Evolutionary conservation across 352 stramenopile genomes (phyloP).

Genomic region (Paralagenidium karlingii): DNA sequence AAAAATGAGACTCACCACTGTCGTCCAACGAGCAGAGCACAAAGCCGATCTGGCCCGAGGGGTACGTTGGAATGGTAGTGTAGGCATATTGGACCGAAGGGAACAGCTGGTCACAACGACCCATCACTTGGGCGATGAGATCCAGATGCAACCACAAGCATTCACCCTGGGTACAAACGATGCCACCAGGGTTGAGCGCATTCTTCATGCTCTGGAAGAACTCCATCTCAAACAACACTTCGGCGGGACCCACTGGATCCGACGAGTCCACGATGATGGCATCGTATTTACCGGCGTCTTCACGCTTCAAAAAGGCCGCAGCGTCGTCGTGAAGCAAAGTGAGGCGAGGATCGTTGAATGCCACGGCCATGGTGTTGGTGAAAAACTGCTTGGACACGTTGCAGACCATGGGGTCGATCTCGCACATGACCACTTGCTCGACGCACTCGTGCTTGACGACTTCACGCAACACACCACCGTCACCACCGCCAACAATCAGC

Average conservation of each 20-base stretch:
- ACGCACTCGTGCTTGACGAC: constrained; percentile 90
- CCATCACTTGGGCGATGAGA: constrained; percentile 93
- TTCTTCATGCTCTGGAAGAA: constrained; percentile 94
- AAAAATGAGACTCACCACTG: constrained; percentile 3
- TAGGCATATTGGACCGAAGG: constrained; percentile 97
- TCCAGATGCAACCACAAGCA: constrained; percentile 98
- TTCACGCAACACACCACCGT: constrained; percentile 96
- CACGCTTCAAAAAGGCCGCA: constrained; percentile 76
- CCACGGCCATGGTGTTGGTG: constrained; percentile 77
- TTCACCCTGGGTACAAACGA: constrained; percentile 92
- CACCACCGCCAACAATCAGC: constrained; percentile 96
- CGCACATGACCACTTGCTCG: constrained; percentile 96
- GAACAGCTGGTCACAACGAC: constrained; percentile 85
- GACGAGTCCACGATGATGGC: constrained; percentile 97
- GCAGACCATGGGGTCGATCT: constrained; percentile 98
- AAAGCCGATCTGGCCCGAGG: constrained; percentile 98
- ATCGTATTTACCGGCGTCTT: constrained; percentile 85
- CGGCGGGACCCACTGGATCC: constrained; percentile 90
- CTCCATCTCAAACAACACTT: constrained; percentile 89
- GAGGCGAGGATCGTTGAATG: constrained; percentile 93
- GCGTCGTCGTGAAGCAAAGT: constrained; percentile 90
- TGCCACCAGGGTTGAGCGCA: constrained; percentile 70
- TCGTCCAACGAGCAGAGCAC: constrained; percentile 84
- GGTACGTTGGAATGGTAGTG: constrained; percentile 98
- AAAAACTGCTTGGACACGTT: constrained; percentile 92